Conservation (phyloP, 371 early-diverging fungal species). For the Mortierella sp. region DNA sequence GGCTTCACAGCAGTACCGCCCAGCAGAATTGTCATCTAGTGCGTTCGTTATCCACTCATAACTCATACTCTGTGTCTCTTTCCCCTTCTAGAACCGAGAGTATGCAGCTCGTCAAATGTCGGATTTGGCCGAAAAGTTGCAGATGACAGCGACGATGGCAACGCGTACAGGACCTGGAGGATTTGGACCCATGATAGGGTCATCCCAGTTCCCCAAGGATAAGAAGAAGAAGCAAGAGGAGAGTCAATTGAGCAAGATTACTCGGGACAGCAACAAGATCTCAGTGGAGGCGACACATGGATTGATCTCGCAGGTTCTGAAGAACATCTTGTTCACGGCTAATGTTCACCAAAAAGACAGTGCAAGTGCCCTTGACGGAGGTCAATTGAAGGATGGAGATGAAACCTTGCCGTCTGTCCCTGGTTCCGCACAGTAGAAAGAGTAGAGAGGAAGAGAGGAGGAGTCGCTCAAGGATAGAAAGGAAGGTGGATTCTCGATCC, state of each 20-base stretch:
- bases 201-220: slow-evolving; percentile 46
- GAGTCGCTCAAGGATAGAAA: too few species aligned
- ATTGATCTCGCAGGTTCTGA: slow-evolving; percentile 82
- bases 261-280: slow-evolving; percentile 85
- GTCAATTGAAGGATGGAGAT: slow-evolving; percentile 9
- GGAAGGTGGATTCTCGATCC: too few species aligned
- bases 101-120: slow-evolving; percentile 81
- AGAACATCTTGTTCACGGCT: slow-evolving; percentile 78
- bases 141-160: slow-evolving; percentile 76
- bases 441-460: too few species aligned
- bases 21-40: background rate
- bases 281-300: slow-evolving; percentile 85
- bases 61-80: background rate
- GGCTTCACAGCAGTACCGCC: slow-evolving; percentile 7
- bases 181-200: slow-evolving; percentile 61
- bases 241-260: slow-evolving; percentile 76
- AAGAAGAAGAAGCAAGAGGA: slow-evolving; percentile 72
- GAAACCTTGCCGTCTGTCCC: slow-evolving; percentile 9
- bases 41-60: too few species aligned
- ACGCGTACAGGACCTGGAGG: slow-evolving; percentile 59
- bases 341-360: slow-evolving; percentile 30
- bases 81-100: slow-evolving; percentile 74
- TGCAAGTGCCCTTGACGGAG: slow-evolving; percentile 11
- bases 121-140: slow-evolving; percentile 86
- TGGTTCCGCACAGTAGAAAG: slow-evolving; percentile 1